Percentiles rank a stretch among this genome's conserved stretches.
Evolutionary conservation across 345 rosid species (phyloP).

Genomic region (Dimocarpus longan): DNA sequence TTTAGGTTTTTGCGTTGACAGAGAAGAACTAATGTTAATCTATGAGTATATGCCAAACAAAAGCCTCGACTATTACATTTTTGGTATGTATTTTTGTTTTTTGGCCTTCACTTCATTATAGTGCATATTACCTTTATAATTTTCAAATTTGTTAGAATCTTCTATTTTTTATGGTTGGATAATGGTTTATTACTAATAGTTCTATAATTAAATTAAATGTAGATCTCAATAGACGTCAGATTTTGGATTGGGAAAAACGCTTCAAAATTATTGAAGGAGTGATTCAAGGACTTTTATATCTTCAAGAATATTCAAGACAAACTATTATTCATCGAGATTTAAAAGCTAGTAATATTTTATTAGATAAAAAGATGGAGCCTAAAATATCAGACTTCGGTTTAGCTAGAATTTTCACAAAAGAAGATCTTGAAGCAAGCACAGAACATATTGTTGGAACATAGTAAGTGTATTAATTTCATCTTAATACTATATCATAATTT

Average conservation of each 20-base stretch:
- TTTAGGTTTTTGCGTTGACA: too few relatives aligned
- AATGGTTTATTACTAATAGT: background rate
- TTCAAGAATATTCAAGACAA: conserved; percentile 32
- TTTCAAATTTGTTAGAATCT: background rate
- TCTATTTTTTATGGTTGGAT: too few relatives aligned
- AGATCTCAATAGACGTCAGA: conserved; percentile 2
- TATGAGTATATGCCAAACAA: too few relatives aligned
- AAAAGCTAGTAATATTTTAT: conserved; percentile 26
- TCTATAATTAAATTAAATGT: background rate
- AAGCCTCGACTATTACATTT: background rate
- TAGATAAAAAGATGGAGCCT: conserved; percentile 40
- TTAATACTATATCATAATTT: background rate
- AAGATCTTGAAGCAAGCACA: conserved; percentile 34
- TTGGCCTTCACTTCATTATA: background rate
- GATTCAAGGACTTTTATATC: conserved; percentile 32
- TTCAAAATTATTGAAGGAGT: conserved; percentile 18
- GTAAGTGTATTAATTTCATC: conserved; percentile 25
- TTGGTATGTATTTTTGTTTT: too few relatives aligned
- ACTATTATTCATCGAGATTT: conserved; percentile 4
- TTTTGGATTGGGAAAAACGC: conserved; percentile 21
- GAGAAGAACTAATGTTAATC: too few relatives aligned
- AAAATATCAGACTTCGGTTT: conserved; percentile 53
- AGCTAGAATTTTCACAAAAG: conserved; percentile 38
- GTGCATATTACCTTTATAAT: background rate
- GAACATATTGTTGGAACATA: conserved; percentile 41